Conservation (phyloP, 2,329 filamentous ascomycete species). For the Pseudogymnoascus sp. region DNA sequence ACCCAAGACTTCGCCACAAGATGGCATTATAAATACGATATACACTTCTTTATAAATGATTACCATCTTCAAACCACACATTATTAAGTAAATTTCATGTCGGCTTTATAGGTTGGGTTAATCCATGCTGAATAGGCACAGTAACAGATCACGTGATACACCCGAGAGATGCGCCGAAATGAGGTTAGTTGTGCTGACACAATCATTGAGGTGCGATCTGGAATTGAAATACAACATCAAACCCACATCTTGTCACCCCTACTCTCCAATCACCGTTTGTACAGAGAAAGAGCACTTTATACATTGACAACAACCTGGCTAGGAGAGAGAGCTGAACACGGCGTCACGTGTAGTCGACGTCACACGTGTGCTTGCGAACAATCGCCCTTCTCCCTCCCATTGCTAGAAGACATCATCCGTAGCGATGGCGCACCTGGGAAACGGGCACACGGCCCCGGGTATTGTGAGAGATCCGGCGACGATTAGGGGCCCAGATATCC, state of each 20-base stretch:
- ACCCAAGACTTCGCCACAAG: not conserved
- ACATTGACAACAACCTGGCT: not conserved
- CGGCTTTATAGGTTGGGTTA: not conserved
- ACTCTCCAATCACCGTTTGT: not conserved
- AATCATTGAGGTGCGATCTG: not conserved
- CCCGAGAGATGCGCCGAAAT: not conserved
- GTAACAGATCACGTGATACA: not conserved
- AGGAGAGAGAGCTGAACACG: not conserved
- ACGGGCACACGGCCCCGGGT: constrained; percentile 13
- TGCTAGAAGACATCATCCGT: not conserved
- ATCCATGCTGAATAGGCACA: not conserved
- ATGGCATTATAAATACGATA: not conserved
- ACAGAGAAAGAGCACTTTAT: not conserved
- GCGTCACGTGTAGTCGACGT: not conserved
- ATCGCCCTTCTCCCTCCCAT: not conserved
- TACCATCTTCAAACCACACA: not conserved
- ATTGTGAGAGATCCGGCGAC: constrained; percentile 17
- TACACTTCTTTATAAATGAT: not conserved
- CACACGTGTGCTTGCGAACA: not conserved
- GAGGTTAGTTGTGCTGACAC: not conserved
- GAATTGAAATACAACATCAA: not conserved
- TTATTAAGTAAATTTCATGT: not conserved
- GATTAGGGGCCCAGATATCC: constrained; percentile 21
- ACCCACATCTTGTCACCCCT: not conserved
- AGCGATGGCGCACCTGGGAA: not conserved